Percentiles rank a stretch among this genome's conserved stretches.
phyloP scores from a whole-genome alignment of 2,329 filamentous ascomycete species.

The Hypoxylon sp. region DNA sequence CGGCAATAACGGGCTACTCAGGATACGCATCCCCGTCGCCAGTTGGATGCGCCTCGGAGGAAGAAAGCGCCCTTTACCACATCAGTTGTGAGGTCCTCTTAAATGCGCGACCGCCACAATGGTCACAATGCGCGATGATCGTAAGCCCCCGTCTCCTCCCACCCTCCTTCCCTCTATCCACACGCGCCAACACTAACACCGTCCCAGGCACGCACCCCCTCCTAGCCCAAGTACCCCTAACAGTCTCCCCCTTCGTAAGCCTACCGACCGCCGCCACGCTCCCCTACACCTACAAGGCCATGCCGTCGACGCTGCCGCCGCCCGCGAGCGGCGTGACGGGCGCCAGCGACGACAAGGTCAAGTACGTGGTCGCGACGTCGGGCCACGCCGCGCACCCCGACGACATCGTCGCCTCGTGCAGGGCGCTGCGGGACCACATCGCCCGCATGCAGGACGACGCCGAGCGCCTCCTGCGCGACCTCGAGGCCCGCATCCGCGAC shows the following conservation, averaged over 20 bases:
- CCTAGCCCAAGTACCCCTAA: slow-evolving; percentile 91
- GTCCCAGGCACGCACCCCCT: slow-evolving; percentile 83
- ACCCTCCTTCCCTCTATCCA: no score
- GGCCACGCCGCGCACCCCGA: slow-evolving; percentile 88
- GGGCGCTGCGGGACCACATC: slow-evolving; percentile 81
- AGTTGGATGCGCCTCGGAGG: not conserved
- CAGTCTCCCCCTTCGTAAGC: slow-evolving; percentile 92
- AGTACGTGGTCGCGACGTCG: slow-evolving; percentile 82
- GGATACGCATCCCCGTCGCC: not conserved
- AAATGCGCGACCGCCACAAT: slow-evolving; percentile 17
- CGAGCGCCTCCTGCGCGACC: slow-evolving; percentile 73
- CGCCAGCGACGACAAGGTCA: slow-evolving; percentile 63
- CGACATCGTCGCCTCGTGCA: slow-evolving; percentile 85
- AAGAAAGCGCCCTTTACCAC: not conserved
- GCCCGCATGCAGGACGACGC: slow-evolving; percentile 76
- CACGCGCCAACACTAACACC: slow-evolving; percentile 8
- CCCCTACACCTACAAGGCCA: slow-evolving; percentile 93
- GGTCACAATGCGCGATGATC: slow-evolving; percentile 57
- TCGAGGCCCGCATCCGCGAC: slow-evolving; percentile 74
- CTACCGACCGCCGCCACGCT: slow-evolving; percentile 91
- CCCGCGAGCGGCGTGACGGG: slow-evolving; percentile 69
- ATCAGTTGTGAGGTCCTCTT: not conserved
- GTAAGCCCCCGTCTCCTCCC: slow-evolving; percentile 40
- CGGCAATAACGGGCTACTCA: not conserved
- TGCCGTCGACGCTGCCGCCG: slow-evolving; percentile 87